Evolutionary conservation across 1,139 yeast genomes (phyloP).

Genomic region (Groenewaldozyma auringiensis): DNA sequence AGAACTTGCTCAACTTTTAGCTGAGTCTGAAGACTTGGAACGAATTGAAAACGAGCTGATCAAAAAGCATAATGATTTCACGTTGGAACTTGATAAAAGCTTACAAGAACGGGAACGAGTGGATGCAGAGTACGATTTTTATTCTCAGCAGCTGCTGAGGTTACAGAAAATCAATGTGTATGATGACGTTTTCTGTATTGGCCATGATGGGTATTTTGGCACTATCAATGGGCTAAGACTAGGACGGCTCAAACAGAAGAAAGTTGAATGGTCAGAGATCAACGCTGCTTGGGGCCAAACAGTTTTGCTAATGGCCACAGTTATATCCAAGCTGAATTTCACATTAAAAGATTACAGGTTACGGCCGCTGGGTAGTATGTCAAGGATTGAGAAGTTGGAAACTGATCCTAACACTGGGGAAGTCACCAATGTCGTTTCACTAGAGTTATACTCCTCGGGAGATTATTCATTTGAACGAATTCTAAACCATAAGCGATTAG

Average conservation of each 20-base stretch:
- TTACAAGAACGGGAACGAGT: slow-evolving; percentile 51
- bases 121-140: slow-evolving; percentile 53
- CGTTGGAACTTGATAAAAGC: slow-evolving; percentile 43
- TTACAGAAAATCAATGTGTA: slow-evolving; percentile 72
- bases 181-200: slow-evolving; percentile 71
- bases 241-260: slow-evolving; percentile 52
- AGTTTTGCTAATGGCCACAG: slow-evolving; percentile 58
- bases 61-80: slow-evolving; percentile 44
- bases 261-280: slow-evolving; percentile 80
- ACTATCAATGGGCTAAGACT: slow-evolving; percentile 79
- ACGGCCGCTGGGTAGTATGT: slow-evolving; percentile 79
- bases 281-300: slow-evolving; percentile 91
- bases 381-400: slow-evolving; percentile 60
- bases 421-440: slow-evolving; percentile 30
- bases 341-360: slow-evolving; percentile 53
- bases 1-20: slow-evolving; percentile 18
- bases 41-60: slow-evolving; percentile 39
- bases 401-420: slow-evolving; percentile 31
- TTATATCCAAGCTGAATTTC: slow-evolving; percentile 50
- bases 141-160: slow-evolving; percentile 57
- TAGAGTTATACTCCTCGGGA: slow-evolving; percentile 53
- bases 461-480: slow-evolving; percentile 63
- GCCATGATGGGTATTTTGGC: slow-evolving; percentile 76
- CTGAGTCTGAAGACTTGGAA: slow-evolving; percentile 33
- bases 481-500: slow-evolving; percentile 63